These are phyloP conservation scores for Acanthamoeba sp. DNA, from an alignment of 208 protist species.

Conservation along the genomic window DNA sequence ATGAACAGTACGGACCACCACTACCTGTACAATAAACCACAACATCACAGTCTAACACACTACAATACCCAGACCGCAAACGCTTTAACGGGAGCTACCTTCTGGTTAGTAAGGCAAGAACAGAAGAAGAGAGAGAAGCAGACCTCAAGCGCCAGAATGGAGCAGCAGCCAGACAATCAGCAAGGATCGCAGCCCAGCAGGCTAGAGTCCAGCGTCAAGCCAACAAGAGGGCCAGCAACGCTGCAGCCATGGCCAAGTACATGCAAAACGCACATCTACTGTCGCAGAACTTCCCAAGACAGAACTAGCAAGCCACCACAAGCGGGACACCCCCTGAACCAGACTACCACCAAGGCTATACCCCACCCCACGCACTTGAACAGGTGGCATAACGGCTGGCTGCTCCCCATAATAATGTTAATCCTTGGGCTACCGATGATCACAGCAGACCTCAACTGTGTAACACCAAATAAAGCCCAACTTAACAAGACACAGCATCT, in stretches of 20 bases:
- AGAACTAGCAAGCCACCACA: not conserved
- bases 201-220: not conserved
- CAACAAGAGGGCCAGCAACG: not conserved
- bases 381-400: no score
- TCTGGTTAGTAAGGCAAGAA: not conserved
- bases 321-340: no score
- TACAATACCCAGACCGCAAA: not conserved
- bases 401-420: no score
- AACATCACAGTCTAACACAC: not conserved
- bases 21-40: no score
- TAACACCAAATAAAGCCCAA: no score
- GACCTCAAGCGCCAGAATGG: not conserved
- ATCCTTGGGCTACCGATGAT: no score
- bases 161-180: not conserved
- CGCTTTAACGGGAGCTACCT: not conserved
- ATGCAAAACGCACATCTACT: not conserved
- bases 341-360: no score
- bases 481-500: no score
- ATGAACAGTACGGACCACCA: not conserved
- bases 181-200: not conserved
- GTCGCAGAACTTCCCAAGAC: not conserved
- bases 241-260: not conserved
- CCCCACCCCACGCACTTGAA: no score
- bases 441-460: no score
- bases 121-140: not conserved